phyloP scores from a whole-genome alignment of 768 basidiomycete genomes.

The Rhodotorula sphaerocarpa region DNA sequence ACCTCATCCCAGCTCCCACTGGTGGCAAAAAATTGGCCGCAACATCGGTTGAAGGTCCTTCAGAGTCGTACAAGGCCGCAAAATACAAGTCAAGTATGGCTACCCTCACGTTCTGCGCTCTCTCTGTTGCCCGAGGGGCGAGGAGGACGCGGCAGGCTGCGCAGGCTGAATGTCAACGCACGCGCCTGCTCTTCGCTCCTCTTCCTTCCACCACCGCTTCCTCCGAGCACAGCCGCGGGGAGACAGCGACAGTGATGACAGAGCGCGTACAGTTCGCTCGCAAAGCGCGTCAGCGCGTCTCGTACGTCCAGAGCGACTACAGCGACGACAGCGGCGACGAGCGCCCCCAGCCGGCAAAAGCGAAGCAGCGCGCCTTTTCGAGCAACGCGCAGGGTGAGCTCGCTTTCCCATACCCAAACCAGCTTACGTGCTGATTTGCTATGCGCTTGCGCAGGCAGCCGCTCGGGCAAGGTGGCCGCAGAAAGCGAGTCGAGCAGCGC shows the following conservation, averaged over 20 bases:
- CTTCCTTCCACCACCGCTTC: neutral
- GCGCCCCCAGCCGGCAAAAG: too few relatives aligned
- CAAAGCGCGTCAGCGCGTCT: neutral
- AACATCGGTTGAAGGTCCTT: neutral
- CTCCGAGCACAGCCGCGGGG: neutral
- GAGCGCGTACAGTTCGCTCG: neutral
- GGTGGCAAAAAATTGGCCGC: neutral
- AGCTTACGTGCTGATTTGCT: neutral
- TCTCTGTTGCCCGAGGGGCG: too few relatives aligned
- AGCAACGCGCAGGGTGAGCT: too few relatives aligned
- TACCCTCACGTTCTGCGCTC: too few relatives aligned
- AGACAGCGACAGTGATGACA: neutral
- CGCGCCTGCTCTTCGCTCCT: neutral
- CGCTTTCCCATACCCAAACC: too few relatives aligned
- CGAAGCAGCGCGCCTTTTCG: too few relatives aligned
- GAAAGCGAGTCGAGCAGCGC: neutral
- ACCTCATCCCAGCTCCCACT: neutral
- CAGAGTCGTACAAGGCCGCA: neutral
- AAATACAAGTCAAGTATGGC: too few relatives aligned
- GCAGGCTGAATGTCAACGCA: neutral
- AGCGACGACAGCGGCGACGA: neutral
- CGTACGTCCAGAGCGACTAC: conserved; percentile 1
- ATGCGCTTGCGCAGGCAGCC: neutral
- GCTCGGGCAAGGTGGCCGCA: neutral
- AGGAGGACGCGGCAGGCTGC: too few relatives aligned